Percentiles rank a stretch among this genome's conserved stretches.
phyloP scores from a whole-genome alignment of 78 protist genomes.

The Corallochytrium limacisporum region DNA sequence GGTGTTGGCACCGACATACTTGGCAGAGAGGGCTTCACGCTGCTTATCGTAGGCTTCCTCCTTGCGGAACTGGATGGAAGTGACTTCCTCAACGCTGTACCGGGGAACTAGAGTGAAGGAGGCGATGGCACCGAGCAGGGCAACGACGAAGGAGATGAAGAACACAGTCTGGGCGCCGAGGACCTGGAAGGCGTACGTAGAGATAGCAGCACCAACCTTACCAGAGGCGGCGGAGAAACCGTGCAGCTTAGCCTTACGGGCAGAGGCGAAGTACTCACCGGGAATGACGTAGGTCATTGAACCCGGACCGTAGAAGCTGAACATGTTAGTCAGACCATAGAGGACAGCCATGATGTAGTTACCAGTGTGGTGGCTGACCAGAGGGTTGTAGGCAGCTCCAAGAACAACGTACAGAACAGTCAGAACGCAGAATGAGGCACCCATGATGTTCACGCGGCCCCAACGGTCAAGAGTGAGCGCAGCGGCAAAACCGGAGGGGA shows the following conservation, averaged over 20 bases:
- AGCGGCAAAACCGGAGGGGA: not conserved
- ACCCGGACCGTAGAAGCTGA: not conserved
- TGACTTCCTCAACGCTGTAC: too few species aligned
- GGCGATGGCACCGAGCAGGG: too few species aligned
- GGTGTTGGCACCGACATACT: too few species aligned
- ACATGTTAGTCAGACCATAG: not conserved
- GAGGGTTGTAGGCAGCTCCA: not conserved
- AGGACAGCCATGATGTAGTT: not conserved
- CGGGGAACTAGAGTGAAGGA: too few species aligned
- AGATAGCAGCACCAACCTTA: not conserved
- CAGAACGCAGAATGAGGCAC: not conserved
- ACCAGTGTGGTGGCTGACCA: not conserved
- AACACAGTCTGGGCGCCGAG: too few species aligned
- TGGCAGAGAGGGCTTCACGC: too few species aligned
- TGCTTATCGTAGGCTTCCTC: too few species aligned
- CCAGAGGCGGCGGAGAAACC: constrained; percentile 2
- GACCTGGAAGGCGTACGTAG: not conserved
- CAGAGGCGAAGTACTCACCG: constrained; percentile 1
- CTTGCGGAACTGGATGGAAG: too few species aligned
- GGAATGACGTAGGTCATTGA: not conserved
- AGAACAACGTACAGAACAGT: not conserved
- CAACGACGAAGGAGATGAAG: too few species aligned
- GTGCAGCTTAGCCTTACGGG: not conserved
- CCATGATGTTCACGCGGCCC: not conserved
- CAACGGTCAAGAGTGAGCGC: not conserved